Base-by-base conservation (phyloP, 208 protist genomes). In the Trypanosoma rangeli region DNA sequence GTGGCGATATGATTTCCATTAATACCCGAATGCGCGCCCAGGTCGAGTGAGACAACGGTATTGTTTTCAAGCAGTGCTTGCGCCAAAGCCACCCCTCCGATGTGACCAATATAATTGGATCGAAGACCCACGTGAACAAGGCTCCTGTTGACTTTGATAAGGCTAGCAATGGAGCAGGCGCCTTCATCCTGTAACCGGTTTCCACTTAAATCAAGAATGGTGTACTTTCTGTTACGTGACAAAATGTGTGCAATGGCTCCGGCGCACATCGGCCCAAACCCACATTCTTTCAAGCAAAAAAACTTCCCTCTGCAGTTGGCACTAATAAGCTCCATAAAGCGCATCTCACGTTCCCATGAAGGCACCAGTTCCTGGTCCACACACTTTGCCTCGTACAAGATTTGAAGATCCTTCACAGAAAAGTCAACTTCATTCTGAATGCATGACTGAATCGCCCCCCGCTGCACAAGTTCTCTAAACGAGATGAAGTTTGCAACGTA, bases 241-340 rank as follows among this genome's bases (percentile, higher is more conserved):
- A 97, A 76, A 20, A 97, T 79, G 53, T 93, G 78, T 5, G 82
- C 80, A 54, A 97, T 81, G 3, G 87, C 86, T 66, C 91, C 87
- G 4, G 90, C 94, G 49, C 80, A 85, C 44, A 68, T 73, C 0
- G 79, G 67, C 33, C 89, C 90, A 61, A 97, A 80, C 35, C 94
- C 94, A 76, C 92, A 94, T 68, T 97, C 92, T 20, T 85, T 81
- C 24, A 97, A 68, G 42, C 77, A 89, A 62, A 97, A 97, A 68
- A 95, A 91, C 50, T 83, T 86, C 5, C 92, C 92, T 55, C 81
- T 88, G 78, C 94, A 97, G 39, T 90, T 92, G 8, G 81, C 76
- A 64, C 90, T 95, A 52, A 97, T 74, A 22, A 97, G 80, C 59
- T 97, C 89, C 83, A 97, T 93, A 74, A 97, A 97, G 26, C 92